Percentiles rank a stretch among this genome's conserved stretches.
Evolutionary conservation across 2,329 filamentous ascomycete genomes (phyloP).

Genomic region (Talaromyces sp.): DNA sequence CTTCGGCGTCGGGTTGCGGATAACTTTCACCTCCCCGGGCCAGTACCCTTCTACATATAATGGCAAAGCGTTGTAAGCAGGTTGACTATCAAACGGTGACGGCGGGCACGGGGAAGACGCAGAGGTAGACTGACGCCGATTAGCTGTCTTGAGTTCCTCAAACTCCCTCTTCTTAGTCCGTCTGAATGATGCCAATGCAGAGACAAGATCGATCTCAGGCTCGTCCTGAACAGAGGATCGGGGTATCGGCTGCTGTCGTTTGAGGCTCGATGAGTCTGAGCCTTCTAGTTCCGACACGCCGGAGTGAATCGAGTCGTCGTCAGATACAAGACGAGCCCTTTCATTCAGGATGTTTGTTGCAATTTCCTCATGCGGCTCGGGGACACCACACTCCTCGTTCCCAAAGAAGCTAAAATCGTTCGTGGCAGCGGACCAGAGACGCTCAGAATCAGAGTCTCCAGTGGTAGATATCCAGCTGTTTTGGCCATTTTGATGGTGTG

Average conservation of each 20-base stretch:
- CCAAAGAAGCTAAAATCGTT: constrained; percentile 63
- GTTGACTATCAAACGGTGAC: constrained; percentile 26
- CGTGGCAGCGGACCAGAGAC: constrained; percentile 58
- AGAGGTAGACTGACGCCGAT: constrained; percentile 22
- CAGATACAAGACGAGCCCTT: constrained; percentile 45
- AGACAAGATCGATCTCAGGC: constrained; percentile 51
- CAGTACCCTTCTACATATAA: constrained; percentile 58
- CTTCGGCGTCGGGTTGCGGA: constrained; percentile 47
- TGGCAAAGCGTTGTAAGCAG: constrained; percentile 27
- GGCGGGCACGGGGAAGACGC: not conserved
- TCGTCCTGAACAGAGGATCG: constrained; percentile 18
- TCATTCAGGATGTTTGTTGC: constrained; percentile 43
- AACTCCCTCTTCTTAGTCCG: constrained; percentile 53
- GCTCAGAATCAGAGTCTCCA: constrained; percentile 59
- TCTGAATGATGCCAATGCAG: constrained; percentile 55
- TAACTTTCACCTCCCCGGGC: constrained; percentile 58
- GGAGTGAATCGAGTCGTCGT: constrained; percentile 24
- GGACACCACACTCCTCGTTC: constrained; percentile 55
- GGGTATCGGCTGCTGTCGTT: constrained; percentile 8
- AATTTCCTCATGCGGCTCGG: constrained; percentile 40
- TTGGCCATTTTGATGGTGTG: constrained; percentile 47
- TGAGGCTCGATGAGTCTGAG: not conserved
- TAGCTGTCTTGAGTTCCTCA: constrained; percentile 35
- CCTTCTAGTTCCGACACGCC: constrained; percentile 22
- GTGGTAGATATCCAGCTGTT: constrained; percentile 55